Percentiles rank a stretch among this genome's conserved stretches.
phyloP scores from a whole-genome alignment of 257 asterid genomes.

The Forsythia viridissima region DNA sequence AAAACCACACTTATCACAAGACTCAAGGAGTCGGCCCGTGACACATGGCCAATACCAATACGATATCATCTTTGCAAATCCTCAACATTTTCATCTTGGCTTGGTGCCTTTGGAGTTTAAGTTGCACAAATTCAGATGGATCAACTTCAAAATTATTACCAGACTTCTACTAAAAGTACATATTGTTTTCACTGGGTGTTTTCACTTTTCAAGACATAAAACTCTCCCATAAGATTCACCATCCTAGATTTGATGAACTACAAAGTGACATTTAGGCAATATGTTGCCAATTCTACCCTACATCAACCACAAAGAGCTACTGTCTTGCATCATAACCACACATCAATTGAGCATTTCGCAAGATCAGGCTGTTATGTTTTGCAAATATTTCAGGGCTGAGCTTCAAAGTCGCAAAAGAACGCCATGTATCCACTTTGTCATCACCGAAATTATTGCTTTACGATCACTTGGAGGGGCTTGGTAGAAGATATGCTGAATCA shows the following conservation, averaged over 20 bases:
- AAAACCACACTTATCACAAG: no score
- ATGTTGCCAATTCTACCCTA: neutral
- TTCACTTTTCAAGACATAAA: neutral
- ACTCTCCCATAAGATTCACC: neutral
- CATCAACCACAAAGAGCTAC: neutral
- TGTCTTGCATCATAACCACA: neutral
- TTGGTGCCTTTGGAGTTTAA: no score
- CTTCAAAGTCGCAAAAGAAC: neutral
- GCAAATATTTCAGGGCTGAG: neutral
- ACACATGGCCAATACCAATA: no score
- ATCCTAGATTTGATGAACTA: neutral
- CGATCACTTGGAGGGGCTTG: neutral
- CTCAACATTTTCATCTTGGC: neutral
- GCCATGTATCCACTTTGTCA: neutral
- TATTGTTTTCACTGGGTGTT: no score
- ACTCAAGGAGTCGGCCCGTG: no score
- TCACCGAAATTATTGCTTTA: neutral
- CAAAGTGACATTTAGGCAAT: neutral
- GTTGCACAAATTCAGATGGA: no score
- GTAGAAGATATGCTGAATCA: neutral
- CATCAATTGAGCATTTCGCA: neutral
- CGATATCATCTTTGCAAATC: neutral
- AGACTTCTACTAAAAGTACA: no score
- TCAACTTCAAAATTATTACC: no score
- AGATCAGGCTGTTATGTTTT: neutral